Evolutionary conservation across 768 basidiomycete genomes (phyloP), one percentile per base, ranked within the genome.

Genomic region (Agrocybe pediades): DNA sequence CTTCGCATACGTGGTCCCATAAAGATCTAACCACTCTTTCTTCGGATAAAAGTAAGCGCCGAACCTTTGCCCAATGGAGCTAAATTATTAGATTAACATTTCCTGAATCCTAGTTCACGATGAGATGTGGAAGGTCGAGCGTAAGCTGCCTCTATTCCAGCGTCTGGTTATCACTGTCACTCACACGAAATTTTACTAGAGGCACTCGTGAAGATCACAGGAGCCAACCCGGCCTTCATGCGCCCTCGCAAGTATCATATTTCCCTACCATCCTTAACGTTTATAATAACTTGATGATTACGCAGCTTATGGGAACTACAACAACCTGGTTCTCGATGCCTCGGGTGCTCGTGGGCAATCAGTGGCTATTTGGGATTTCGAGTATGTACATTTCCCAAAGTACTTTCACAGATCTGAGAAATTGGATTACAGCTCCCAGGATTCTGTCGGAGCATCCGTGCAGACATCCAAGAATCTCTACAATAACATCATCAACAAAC

Each of bases 1-100:
- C 67, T 5, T 78, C 78, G n/a, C 79, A 81, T 57, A 79, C 78
- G 20, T 81, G 79, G 79, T 55, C 62, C 11, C 79, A 81, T 53
- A 54, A 58, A 9, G 65, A 78, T 53, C 63, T 80, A 1, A 65
- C 67, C 7, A 68, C 55, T 2, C 61, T 79, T 27, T 61, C 64
- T 19, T 63, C 61, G 60, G 64, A 69, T 52, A 57, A 71, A 51
- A 61, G 73, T 73, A 57, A 21, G 62, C 44, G 13, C 29, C 25
- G 24, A 46, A 25, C 59, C 13, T 6, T 15, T 50, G 3, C 11
- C 29, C 3, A n/a, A 23, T 9, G 15, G 19, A n/a, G n/a, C n/a
- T 43, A 36, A 16, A 11, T 11, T 27, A 19, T 13, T 20, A 30
- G 42, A 15, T 17, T 6, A 33, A 9, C 30, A 25, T 4, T 44